Base-by-base conservation (phyloP, 345 rosid species). In the Excoecaria agallocha region DNA sequence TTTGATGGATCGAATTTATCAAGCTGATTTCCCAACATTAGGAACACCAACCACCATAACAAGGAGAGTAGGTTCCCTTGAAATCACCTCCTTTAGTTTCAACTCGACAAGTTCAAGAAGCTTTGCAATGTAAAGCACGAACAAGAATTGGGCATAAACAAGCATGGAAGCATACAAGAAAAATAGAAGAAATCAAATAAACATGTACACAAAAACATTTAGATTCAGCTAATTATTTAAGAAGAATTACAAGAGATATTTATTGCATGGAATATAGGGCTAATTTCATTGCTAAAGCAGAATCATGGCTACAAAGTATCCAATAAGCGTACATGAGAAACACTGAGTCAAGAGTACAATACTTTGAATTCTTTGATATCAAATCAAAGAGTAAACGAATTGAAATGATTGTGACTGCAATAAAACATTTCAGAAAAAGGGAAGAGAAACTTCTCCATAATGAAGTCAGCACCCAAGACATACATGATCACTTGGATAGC, bases 21-120 rank as follows among this genome's bases (percentile, higher is more conserved):
- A 92, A 75, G 97, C 97, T 57, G 98, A 94, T 86, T 94, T 94
- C 65, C 98, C 98, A 65, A 94, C 98, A 85, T 92, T 92, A 37
- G 98, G 98, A 79, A 94, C 98, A 71, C 98, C 98, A 83, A 94
- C 90, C 72, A 94, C 98, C 89, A 92, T 88, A 37, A 92, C 98
- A 71, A 94, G 97, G 35, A 94, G 92, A 17, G 98, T 94, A 75
- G 98, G 98, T 83, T 92, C 91, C 82, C 92, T 89, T 25, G 91
- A 87, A 72, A 94, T 94, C 63, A 83, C 89, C 84, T 94, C 98
- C 86, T 91, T 94, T 30, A 94, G 84, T 83, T 91, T 92, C 38
- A 94, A 84, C 86, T 94, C 95, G 50, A 89, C 98, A 25, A 92
- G 91, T 58, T 88, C 93, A 64, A 94, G 93, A 83, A 94, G 93